Conservation (phyloP, 345 rosid species). For the Gossypium rotundifolium region DNA sequence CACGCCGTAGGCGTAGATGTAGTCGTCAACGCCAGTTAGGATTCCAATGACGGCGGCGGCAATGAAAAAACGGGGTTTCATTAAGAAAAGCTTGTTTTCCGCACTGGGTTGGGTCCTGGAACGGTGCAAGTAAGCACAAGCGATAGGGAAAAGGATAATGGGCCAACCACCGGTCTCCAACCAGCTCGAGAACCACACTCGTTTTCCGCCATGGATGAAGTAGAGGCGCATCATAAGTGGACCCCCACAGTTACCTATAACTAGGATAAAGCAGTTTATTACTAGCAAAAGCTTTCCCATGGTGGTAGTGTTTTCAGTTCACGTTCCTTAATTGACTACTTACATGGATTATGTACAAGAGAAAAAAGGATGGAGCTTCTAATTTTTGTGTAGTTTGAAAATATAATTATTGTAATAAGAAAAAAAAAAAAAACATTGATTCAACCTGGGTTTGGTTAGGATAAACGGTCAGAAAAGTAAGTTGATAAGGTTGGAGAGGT, state of each 20-base stretch:
- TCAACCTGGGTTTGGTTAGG: no score
- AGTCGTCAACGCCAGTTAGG: constrained; percentile 58
- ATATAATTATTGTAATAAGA: background rate
- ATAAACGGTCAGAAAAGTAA: no score
- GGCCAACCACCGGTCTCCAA: constrained; percentile 69
- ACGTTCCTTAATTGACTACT: background rate
- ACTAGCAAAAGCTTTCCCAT: constrained; percentile 31
- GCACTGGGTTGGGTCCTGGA: constrained; percentile 10
- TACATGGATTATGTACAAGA: background rate
- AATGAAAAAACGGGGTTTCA: constrained; percentile 29
- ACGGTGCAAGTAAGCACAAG: constrained; percentile 33
- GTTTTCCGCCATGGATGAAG: constrained; percentile 63
- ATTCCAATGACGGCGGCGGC: constrained; percentile 42
- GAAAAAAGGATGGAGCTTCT: background rate
- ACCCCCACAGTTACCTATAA: constrained; percentile 61
- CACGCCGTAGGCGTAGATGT: constrained; percentile 59
- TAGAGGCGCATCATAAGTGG: constrained; percentile 72
- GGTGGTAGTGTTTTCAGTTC: background rate
- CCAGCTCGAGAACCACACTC: constrained; percentile 71
- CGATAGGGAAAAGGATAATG: constrained; percentile 38
- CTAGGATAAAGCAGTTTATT: constrained; percentile 41
- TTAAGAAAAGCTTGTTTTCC: constrained; percentile 28
- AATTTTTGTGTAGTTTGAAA: background rate
- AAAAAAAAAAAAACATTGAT: background rate
- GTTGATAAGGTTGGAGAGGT: background rate